These are phyloP conservation scores for Aspergillus mulundensis DNA, from an alignment of 495 filamentous ascomycete species.

Conservation along the genomic window DNA sequence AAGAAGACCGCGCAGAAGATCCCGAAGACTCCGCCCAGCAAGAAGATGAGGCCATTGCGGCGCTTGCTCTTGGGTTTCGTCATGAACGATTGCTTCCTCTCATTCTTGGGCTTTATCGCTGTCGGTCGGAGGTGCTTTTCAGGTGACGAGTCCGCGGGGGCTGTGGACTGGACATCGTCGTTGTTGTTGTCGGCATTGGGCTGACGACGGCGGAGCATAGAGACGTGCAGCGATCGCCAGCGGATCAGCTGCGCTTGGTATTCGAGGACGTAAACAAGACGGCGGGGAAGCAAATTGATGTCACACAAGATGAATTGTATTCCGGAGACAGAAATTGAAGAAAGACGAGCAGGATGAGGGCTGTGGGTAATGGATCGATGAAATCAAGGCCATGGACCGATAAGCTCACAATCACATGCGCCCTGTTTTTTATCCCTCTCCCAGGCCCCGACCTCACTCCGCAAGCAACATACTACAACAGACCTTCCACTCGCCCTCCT, in stretches of 20 bases:
- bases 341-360: background rate
- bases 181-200: conserved; percentile 31
- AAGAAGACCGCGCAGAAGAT: conserved; percentile 79
- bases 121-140: conserved; percentile 26
- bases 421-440: background rate
- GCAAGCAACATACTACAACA: background rate
- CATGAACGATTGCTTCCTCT: conserved; percentile 29
- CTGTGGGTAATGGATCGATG: background rate
- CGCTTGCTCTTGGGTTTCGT: conserved; percentile 59
- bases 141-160: conserved; percentile 14
- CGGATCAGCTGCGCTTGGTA: background rate
- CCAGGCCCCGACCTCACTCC: background rate
- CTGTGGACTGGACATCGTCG: conserved; percentile 11
- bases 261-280: background rate
- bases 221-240: conserved; percentile 13
- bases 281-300: background rate
- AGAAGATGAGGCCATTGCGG: conserved; percentile 73
- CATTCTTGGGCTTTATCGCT: conserved; percentile 8
- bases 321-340: too few relatives aligned
- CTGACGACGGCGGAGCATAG: conserved; percentile 43
- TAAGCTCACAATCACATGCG: background rate
- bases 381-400: background rate
- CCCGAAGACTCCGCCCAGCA: conserved; percentile 78
- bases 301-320: background rate
- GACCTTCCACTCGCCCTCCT: too few relatives aligned